A percentile compares a stretch with the other conserved stretches of the same genome.
These are phyloP conservation scores for Debaryomyces nepalensis DNA, from an alignment of 1,139 yeast genomes.

Conservation along the genomic window DNA sequence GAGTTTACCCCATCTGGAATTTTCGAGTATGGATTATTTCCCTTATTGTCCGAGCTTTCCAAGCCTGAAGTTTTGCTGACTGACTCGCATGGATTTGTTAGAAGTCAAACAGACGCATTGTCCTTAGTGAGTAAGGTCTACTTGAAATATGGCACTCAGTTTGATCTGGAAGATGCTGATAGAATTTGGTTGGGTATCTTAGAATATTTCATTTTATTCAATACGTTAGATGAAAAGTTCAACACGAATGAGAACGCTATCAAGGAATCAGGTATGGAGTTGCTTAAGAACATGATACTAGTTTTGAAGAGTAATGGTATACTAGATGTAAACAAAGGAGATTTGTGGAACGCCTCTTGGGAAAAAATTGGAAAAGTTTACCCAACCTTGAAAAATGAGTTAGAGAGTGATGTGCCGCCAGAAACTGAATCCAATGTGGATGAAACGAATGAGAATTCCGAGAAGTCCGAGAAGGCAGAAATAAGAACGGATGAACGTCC, in stretches of 20 bases:
- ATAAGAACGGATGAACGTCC: conserved; percentile 6
- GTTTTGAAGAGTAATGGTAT: conserved; percentile 38
- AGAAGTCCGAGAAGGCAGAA: conserved; percentile 13
- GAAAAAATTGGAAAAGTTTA: conserved; percentile 45
- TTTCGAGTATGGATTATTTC: conserved; percentile 75
- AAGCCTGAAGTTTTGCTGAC: conserved; percentile 70
- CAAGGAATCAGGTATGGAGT: conserved; percentile 64
- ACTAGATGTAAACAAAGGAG: conserved; percentile 27
- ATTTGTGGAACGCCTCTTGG: conserved; percentile 47
- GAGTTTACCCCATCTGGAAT: conserved; percentile 55
- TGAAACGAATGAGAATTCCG: no score
- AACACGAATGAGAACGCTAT: conserved; percentile 43
- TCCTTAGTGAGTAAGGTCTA: conserved; percentile 73
- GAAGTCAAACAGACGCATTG: conserved; percentile 69
- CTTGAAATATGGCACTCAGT: conserved; percentile 48
- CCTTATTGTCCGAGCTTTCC: conserved; percentile 68
- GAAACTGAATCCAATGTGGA: no score
- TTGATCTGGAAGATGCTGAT: conserved; percentile 29
- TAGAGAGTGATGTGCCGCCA: conserved; percentile 16
- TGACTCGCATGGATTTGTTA: conserved; percentile 65
- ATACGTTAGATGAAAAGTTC: conserved; percentile 23
- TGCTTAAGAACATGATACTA: conserved; percentile 61
- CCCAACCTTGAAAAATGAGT: conserved; percentile 46
- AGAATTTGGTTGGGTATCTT: conserved; percentile 43
- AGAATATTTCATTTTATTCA: conserved; percentile 35